These are phyloP conservation scores for Gloeostereum incarnatum DNA, from an alignment of 768 basidiomycete genomes.

Conservation along the genomic window DNA sequence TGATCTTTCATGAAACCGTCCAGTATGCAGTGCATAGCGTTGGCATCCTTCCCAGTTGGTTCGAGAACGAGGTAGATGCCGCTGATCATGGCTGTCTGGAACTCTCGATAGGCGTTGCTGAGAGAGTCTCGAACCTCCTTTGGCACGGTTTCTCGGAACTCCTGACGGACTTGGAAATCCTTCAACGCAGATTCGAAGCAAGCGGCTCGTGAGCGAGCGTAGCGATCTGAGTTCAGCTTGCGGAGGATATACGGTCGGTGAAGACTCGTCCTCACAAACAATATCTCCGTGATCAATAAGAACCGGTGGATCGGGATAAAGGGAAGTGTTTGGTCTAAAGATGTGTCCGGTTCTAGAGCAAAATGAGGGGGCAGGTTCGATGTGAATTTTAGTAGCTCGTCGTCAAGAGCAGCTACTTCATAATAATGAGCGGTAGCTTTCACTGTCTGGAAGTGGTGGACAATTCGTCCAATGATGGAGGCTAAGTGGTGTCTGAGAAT, in stretches of 20 bases:
- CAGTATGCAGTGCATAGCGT: conserved; percentile 69
- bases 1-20: conserved; percentile 72
- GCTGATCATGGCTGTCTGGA: conserved; percentile 84
- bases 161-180: conserved; percentile 73
- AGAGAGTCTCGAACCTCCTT: conserved; percentile 61
- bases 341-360: conserved; percentile 65
- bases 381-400: conserved; percentile 74
- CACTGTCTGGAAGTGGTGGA: conserved; percentile 89
- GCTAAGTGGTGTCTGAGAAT: conserved; percentile 81
- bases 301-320: conserved; percentile 82
- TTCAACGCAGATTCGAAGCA: conserved; percentile 89
- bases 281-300: conserved; percentile 81
- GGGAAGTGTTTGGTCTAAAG: conserved; percentile 54
- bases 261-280: conserved; percentile 76
- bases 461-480: conserved; percentile 80
- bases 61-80: conserved; percentile 81
- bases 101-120: conserved; percentile 78
- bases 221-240: conserved; percentile 70
- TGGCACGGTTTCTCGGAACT: conserved; percentile 51
- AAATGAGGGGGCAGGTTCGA: conserved; percentile 72
- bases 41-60: conserved; percentile 60
- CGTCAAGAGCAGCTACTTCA: conserved; percentile 76
- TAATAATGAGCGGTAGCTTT: conserved; percentile 70
- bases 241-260: conserved; percentile 87
- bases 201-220: conserved; percentile 69